A percentile compares a stretch with the other conserved stretches of the same genome.
These are phyloP conservation scores for Eimeria maxima DNA, from an alignment of 169 alveolate species.

Conservation along the genomic window DNA sequence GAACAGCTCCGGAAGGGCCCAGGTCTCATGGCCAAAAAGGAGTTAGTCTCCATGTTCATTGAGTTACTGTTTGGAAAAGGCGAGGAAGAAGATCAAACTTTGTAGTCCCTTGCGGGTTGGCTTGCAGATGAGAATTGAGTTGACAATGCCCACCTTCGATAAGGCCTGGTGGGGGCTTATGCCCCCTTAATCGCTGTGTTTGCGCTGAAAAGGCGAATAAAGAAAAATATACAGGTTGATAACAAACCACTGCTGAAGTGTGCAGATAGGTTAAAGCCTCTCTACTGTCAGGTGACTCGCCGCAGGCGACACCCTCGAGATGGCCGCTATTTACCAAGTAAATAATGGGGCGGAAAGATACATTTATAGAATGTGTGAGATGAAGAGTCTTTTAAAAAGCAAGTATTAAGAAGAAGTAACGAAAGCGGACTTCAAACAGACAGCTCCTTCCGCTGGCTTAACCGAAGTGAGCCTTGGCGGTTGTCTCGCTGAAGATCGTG, in stretches of 20 bases:
- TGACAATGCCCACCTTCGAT: neutral
- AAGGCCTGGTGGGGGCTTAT: neutral
- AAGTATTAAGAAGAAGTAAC: neutral
- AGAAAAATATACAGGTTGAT: too few species aligned
- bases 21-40: neutral
- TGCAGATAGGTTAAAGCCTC: neutral
- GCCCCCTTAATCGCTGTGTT: neutral
- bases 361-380: neutral
- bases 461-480: neutral
- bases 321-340: neutral
- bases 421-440: neutral
- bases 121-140: neutral
- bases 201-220: neutral
- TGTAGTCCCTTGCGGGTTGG: neutral
- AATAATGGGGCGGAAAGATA: neutral
- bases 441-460: neutral
- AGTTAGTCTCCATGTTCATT: neutral
- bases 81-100: neutral
- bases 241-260: neutral
- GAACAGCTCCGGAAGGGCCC: neutral
- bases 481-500: neutral
- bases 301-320: slow-evolving; percentile 33
- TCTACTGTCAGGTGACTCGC: slow-evolving; percentile 15
- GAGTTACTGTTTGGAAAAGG: neutral
- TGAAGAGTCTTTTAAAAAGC: neutral